phyloP scores from a whole-genome alignment of 495 filamentous ascomycete genomes.

The Penicillium robsamsonii region DNA sequence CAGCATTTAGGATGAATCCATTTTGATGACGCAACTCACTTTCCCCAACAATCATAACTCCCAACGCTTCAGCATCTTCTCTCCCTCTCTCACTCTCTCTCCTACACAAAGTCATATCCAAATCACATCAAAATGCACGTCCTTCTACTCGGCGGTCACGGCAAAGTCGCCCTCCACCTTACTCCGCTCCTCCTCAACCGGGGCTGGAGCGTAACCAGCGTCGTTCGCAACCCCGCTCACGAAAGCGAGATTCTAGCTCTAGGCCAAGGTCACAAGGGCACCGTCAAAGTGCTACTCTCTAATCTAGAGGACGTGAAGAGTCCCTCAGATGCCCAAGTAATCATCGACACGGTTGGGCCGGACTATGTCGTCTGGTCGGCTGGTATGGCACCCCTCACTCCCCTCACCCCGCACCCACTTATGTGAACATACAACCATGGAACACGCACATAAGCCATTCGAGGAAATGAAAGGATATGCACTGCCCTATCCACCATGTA shows the following conservation, averaged over 20 bases:
- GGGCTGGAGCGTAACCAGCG: conserved; percentile 71
- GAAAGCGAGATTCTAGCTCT: conserved; percentile 59
- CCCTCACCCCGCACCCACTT: conserved; percentile 3
- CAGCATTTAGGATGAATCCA: background rate
- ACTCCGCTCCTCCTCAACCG: conserved; percentile 72
- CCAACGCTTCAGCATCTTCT: background rate
- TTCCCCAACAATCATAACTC: background rate
- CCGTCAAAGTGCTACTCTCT: conserved; percentile 58
- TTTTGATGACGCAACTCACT: background rate
- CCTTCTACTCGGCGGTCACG: conserved; percentile 77
- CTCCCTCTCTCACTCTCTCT: too few relatives aligned
- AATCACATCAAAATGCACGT: conserved; percentile 48
- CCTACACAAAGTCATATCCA: background rate
- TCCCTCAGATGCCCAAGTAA: conserved; percentile 56
- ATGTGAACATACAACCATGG: background rate
- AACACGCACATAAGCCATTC: background rate
- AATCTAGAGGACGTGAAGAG: conserved; percentile 69
- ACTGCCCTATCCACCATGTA: background rate
- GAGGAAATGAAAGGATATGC: background rate
- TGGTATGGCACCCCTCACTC: conserved; percentile 43
- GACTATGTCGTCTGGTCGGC: conserved; percentile 81
- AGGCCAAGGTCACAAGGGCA: conserved; percentile 52
- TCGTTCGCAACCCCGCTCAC: conserved; percentile 71
- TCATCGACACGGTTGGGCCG: conserved; percentile 58
- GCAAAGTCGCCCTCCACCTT: conserved; percentile 72